Evolutionary conservation across 345 rosid genomes (phyloP).

Genomic region (Bruguiera sexangula): DNA sequence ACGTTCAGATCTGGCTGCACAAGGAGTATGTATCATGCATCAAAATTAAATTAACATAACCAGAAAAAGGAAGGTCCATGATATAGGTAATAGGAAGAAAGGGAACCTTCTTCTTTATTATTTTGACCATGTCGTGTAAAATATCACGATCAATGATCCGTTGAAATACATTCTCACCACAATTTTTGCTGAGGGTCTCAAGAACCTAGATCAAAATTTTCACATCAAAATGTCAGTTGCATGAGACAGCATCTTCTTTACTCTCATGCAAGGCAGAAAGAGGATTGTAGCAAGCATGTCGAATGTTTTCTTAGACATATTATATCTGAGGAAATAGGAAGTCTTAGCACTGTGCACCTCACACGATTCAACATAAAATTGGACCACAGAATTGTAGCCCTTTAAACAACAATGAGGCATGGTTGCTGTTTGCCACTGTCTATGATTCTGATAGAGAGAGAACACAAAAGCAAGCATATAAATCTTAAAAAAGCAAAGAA

Average conservation of each 20-base stretch:
- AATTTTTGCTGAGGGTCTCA: slow-evolving; percentile 95
- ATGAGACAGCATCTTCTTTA: slow-evolving; percentile 4
- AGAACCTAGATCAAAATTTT: slow-evolving; percentile 50
- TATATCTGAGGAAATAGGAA: too few relatives aligned
- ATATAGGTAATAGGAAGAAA: slow-evolving; percentile 15
- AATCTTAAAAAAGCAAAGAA: slow-evolving; percentile 2
- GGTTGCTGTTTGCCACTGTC: neutral
- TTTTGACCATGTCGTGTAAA: slow-evolving; percentile 90
- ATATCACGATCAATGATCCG: slow-evolving; percentile 88
- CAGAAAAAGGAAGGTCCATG: neutral
- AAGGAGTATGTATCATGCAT: neutral
- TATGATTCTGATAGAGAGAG: neutral
- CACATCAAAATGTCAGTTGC: neutral
- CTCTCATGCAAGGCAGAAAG: neutral
- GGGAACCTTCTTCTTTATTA: slow-evolving; percentile 87
- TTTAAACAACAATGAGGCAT: neutral
- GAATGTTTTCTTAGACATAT: too few relatives aligned
- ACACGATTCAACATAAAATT: too few relatives aligned
- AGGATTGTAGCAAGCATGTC: too few relatives aligned
- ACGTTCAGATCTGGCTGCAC: slow-evolving; percentile 92
- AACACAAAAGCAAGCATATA: slow-evolving; percentile 5
- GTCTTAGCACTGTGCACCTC: too few relatives aligned
- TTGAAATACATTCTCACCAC: slow-evolving; percentile 82
- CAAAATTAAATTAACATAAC: neutral
- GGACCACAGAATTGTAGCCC: neutral